These are phyloP conservation scores for Adansonia digitata DNA, from an alignment of 345 rosid species.

Conservation along the genomic window DNA sequence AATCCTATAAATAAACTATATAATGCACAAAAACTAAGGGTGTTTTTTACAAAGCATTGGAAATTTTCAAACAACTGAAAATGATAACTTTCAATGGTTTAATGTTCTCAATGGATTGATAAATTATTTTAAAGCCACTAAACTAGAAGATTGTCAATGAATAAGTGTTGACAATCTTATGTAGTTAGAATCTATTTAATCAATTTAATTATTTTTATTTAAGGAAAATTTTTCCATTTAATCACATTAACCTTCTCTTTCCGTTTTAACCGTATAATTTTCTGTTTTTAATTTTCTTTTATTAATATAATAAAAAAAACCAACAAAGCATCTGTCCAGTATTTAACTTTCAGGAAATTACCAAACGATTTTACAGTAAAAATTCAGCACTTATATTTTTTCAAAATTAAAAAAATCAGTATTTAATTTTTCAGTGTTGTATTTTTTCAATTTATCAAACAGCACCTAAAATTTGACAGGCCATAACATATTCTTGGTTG, in stretches of 20 bases:
- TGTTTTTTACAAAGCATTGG: no score
- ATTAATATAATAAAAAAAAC: neutral
- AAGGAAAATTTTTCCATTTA: neutral
- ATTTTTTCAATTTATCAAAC: neutral
- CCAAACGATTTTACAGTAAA: neutral
- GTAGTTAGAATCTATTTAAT: neutral
- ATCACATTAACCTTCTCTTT: neutral
- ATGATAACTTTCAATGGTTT: neutral
- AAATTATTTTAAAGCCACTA: neutral
- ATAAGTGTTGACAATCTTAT: neutral
- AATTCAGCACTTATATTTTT: neutral
- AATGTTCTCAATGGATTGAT: neutral
- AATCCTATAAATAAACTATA: neutral
- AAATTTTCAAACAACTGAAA: neutral
- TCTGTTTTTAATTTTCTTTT: neutral
- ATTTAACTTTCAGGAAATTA: neutral
- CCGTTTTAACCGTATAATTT: neutral
- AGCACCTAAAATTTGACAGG: neutral
- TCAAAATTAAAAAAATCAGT: no score
- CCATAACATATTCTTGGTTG: neutral
- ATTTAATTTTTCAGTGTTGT: neutral
- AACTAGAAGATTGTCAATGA: neutral
- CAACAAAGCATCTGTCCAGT: neutral
- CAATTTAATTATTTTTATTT: neutral
- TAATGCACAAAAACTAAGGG: neutral